phyloP scores from a whole-genome alignment of 1,284 basidiomycete species.

The Boletus sp. region DNA sequence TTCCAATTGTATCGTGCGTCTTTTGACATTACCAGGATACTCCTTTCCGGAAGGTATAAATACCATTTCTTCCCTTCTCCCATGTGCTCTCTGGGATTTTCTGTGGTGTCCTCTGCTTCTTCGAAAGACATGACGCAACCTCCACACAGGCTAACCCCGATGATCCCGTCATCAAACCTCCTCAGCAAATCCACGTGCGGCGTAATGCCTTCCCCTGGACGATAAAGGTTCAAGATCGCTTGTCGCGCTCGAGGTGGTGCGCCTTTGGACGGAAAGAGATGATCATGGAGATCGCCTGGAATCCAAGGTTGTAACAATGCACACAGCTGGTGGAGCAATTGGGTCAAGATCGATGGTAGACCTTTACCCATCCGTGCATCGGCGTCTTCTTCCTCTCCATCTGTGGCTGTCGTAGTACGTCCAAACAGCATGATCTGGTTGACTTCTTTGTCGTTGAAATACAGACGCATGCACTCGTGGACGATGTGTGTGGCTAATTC shows the following conservation, averaged over 20 bases:
- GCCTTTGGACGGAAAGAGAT: constrained; percentile 54
- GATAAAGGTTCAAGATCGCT: constrained; percentile 79
- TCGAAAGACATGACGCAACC: constrained; percentile 77
- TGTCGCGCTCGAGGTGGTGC: constrained; percentile 59
- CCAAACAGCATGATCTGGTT: constrained; percentile 85
- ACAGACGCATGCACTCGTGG: constrained; percentile 57
- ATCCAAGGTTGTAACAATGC: constrained; percentile 51
- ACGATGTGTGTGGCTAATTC: constrained; percentile 55
- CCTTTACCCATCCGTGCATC: constrained; percentile 39
- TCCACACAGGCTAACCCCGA: constrained; percentile 75
- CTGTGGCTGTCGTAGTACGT: constrained; percentile 39
- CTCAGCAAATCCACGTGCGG: constrained; percentile 77
- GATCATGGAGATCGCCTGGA: constrained; percentile 48
- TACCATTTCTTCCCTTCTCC: constrained; percentile 37
- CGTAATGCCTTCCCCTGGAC: constrained; percentile 78
- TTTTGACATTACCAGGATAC: constrained; percentile 69
- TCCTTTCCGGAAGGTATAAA: constrained; percentile 67
- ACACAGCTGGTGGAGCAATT: constrained; percentile 57
- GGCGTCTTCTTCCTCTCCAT: constrained; percentile 19
- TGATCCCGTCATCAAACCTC: constrained; percentile 80
- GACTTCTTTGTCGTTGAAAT: constrained; percentile 53
- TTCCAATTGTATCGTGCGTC: constrained; percentile 75
- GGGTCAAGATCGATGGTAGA: constrained; percentile 57
- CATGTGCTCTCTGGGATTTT: constrained; percentile 8
- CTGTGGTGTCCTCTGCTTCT: constrained; percentile 26